Conservation (phyloP, 306 rosid species). For the Fagus sylvatica region DNA sequence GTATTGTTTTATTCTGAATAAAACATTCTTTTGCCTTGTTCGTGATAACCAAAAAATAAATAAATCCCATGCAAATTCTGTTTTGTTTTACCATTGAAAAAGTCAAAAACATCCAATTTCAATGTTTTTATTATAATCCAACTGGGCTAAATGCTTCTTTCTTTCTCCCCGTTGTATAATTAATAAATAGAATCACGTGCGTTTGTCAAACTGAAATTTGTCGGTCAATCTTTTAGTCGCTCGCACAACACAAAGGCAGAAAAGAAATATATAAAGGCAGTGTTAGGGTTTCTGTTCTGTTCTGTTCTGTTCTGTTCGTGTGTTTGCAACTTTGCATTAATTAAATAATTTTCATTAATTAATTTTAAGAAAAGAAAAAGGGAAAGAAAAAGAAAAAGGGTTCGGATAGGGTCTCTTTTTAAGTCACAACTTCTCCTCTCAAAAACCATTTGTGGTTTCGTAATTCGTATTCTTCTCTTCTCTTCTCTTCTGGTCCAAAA, state of each 20-base stretch:
- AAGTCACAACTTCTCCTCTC: not conserved
- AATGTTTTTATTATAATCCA: not conserved
- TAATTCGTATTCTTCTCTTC: not conserved
- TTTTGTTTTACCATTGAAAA: not conserved
- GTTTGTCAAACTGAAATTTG: constrained; percentile 72
- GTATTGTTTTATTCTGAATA: not conserved
- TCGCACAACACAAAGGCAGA: constrained; percentile 4
- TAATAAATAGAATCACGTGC: constrained; percentile 84
- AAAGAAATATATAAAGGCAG: constrained; percentile 32
- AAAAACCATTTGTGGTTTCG: not conserved
- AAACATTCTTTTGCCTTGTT: not conserved
- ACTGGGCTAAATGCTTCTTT: not conserved
- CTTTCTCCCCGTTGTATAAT: constrained; percentile 25
- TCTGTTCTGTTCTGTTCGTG: not conserved
- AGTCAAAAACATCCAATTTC: not conserved
- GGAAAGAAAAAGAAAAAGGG: not conserved
- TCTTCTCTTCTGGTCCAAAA: constrained; percentile 3
- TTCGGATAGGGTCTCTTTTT: constrained; percentile 18
- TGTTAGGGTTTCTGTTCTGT: not conserved
- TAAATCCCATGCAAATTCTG: not conserved
- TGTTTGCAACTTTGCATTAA: not conserved
- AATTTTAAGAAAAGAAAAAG: not conserved
- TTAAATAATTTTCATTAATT: too few species aligned
- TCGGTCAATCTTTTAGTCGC: constrained; percentile 69
- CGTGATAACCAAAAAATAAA: not conserved